These are phyloP conservation scores for Cryomyces minteri DNA, from an alignment of 495 filamentous ascomycete species.

Conservation along the genomic window DNA sequence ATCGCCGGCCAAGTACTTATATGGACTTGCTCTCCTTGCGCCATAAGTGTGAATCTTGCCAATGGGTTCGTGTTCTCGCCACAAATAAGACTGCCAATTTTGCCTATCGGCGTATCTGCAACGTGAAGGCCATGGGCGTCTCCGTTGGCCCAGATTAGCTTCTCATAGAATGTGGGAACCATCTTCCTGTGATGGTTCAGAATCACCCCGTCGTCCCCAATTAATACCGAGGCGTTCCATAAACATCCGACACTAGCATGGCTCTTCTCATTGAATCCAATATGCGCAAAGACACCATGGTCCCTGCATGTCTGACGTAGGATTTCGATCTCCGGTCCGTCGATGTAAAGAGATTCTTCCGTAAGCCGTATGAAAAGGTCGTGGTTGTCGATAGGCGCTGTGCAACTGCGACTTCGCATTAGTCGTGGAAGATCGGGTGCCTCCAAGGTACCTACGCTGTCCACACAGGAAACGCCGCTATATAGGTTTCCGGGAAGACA, in stretches of 20 bases:
- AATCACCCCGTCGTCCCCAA: slow-evolving; percentile 22
- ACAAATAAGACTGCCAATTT: slow-evolving; percentile 28
- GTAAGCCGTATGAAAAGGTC: slow-evolving; percentile 5
- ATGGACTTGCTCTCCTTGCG: slow-evolving; percentile 13
- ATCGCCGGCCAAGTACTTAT: slow-evolving; percentile 8
- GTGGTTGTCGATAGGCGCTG: slow-evolving; percentile 11
- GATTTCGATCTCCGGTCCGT: slow-evolving; percentile 5
- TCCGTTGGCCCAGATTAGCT: slow-evolving; percentile 26
- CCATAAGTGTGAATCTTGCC: slow-evolving; percentile 16
- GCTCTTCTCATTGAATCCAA: slow-evolving; percentile 10
- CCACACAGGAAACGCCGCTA: slow-evolving; percentile 20
- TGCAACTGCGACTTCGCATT: no score
- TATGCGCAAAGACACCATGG: slow-evolving; percentile 2
- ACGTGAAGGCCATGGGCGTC: slow-evolving; percentile 18
- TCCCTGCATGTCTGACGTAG: slow-evolving; percentile 4
- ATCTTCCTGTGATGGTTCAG: slow-evolving; percentile 29
- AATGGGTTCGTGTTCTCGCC: slow-evolving; percentile 30
- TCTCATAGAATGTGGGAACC: slow-evolving; percentile 29
- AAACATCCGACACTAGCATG: slow-evolving; percentile 7
- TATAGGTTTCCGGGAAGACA: slow-evolving; percentile 29
- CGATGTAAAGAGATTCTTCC: slow-evolving; percentile 3
- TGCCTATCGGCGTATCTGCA: slow-evolving; percentile 11
- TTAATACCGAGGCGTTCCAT: slow-evolving; percentile 26
- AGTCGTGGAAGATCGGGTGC: no score
- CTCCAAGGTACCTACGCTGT: neutral